Percentiles rank a stretch among this genome's conserved stretches.
Conservation (phyloP, 495 filamentous ascomycete species). For the Trichocladium uniseriatum region DNA sequence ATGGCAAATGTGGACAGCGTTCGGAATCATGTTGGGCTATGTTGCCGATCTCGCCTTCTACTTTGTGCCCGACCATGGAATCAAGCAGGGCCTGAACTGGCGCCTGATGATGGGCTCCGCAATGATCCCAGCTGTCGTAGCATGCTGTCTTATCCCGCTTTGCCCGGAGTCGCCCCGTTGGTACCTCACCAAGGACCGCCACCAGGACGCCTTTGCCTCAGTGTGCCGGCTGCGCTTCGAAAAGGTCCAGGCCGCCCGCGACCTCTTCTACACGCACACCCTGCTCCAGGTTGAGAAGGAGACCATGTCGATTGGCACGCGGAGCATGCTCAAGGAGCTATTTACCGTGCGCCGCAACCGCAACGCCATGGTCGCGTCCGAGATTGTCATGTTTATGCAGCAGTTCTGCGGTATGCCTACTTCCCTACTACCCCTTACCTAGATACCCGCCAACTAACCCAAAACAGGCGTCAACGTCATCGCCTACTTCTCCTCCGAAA, state of each 20-base stretch:
- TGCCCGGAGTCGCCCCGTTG: slow-evolving; percentile 65
- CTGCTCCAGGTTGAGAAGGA: slow-evolving; percentile 38
- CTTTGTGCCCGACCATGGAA: slow-evolving; percentile 34
- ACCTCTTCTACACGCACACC: slow-evolving; percentile 65
- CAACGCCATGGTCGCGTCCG: slow-evolving; percentile 48
- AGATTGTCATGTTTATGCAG: slow-evolving; percentile 66
- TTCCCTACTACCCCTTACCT: no score
- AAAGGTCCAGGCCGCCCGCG: slow-evolving; percentile 61
- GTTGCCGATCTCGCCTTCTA: slow-evolving; percentile 60
- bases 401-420: slow-evolving; percentile 61
- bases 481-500: slow-evolving; percentile 36
- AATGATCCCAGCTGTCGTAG: slow-evolving; percentile 63
- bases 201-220: slow-evolving; percentile 53
- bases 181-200: slow-evolving; percentile 52
- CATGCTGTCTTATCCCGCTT: slow-evolving; percentile 55
- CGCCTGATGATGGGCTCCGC: slow-evolving; percentile 67
- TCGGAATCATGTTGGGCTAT: slow-evolving; percentile 66
- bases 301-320: slow-evolving; percentile 30
- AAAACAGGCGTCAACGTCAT: slow-evolving; percentile 55
- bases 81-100: slow-evolving; percentile 57
- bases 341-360: slow-evolving; percentile 51
- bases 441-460: no score
- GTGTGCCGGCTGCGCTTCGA: slow-evolving; percentile 53
- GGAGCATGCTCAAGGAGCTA: slow-evolving; percentile 43
- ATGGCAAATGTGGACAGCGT: slow-evolving; percentile 67